Conservation (phyloP, 2,329 filamentous ascomycete genomes). For the Curvularia hawaiiensis region DNA sequence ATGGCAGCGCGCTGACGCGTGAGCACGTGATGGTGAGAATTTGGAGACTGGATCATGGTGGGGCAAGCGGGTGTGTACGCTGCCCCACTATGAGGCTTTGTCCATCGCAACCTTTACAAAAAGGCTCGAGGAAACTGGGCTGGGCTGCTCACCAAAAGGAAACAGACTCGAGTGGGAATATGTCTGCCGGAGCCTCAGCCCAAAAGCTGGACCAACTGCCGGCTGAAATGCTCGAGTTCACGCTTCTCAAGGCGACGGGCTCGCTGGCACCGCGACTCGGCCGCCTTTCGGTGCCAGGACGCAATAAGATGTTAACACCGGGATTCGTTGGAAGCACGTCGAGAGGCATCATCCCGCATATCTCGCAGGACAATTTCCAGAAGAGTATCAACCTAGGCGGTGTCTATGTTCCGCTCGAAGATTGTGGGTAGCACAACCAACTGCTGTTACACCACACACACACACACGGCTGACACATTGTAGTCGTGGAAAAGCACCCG, state of each 20-base stretch:
- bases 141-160: background rate
- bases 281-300: slow-evolving; percentile 64
- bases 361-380: slow-evolving; percentile 81
- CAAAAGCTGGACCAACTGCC: slow-evolving; percentile 33
- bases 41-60: slow-evolving; percentile 9
- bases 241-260: slow-evolving; percentile 47
- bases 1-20: slow-evolving; percentile 12
- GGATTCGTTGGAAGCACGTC: slow-evolving; percentile 82
- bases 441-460: background rate
- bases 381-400: slow-evolving; percentile 69
- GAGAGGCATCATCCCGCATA: slow-evolving; percentile 82
- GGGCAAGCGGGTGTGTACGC: background rate
- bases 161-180: slow-evolving; percentile 2
- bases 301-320: slow-evolving; percentile 77
- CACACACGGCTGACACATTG: slow-evolving; percentile 44
- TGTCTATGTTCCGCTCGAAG: slow-evolving; percentile 84
- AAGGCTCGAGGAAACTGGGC: background rate
- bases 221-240: slow-evolving; percentile 53
- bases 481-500: slow-evolving; percentile 67
- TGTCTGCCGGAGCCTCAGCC: slow-evolving; percentile 13
- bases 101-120: background rate
- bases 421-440: slow-evolving; percentile 69
- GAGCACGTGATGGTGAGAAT: slow-evolving; percentile 18
- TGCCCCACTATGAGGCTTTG: slow-evolving; percentile 13
- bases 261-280: slow-evolving; percentile 68